Base-by-base conservation (phyloP, 1,284 basidiomycete genomes). In the Pseudozyma thailandica region DNA sequence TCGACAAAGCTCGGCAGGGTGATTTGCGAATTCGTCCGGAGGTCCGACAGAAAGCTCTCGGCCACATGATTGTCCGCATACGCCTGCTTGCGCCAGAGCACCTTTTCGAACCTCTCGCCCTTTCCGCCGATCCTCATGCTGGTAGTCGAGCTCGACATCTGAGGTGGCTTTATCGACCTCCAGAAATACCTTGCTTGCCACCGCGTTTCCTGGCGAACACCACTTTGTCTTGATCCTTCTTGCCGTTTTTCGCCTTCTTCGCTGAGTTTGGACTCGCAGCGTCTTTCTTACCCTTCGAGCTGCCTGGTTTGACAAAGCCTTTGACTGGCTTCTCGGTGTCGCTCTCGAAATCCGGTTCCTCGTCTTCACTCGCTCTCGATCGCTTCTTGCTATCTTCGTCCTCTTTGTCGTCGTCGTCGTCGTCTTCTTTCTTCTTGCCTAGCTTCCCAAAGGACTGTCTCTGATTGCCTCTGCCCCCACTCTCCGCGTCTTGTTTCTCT, bases 31-130 rank as follows among this genome's bases (percentile, higher is more conserved):
- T 78, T 78, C 49, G 66, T 76, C 1, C 56, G 59, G 60, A 96
- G 84, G 60, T 91, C 90, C 1, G 90, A 88, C 48, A 95, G 86
- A 82, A 95, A 96, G 9, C 88, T 86, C 2, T 85, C 84, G 10
- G 91, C 90, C 49, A 96, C 90, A 84, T 93, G 89, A 82, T 94
- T 93, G 84, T 96, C 94, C 15, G 91, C 89, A 80, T 87, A 91
- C 6, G 87, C 85, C 79, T 91, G 91, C 63, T 83, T 85, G 79
- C 89, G 89, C 92, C 93, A 96, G 18, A 97, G 87, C n/a, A 91
- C 86, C 79, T 90, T 91, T 80, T 90, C 88, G 91, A 92, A 95
- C 13, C 23, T 3, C 7, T 52, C 45, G n/a, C n/a, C n/a, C n/a
- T n/a, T n/a, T n/a, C n/a, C n/a, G n/a, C n/a, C n/a, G n/a, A n/a